Conservation (phyloP, 345 rosid species). For the Aurinia saxatilis region DNA sequence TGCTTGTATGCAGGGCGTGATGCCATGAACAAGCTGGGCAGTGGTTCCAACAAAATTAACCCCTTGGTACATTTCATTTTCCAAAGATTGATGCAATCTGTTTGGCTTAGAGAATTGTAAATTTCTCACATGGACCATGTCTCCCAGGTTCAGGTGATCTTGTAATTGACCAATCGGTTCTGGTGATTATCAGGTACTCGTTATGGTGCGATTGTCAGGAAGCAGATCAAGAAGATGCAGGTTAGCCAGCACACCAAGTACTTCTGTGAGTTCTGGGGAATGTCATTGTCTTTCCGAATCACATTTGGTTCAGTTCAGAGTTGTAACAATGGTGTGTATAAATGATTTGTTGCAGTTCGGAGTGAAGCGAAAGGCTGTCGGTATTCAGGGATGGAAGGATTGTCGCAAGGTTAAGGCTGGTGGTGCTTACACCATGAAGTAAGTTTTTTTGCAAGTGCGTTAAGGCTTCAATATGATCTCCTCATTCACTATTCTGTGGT, state of each 20-base stretch:
- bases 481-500: no score
- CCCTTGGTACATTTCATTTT: conserved; percentile 48
- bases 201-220: conserved; percentile 77
- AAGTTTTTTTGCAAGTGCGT: no score
- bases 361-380: conserved; percentile 92
- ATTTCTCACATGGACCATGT: background rate
- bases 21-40: conserved; percentile 84
- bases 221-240: conserved; percentile 82
- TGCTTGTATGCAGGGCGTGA: conserved; percentile 99
- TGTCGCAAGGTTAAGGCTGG: conserved; percentile 93
- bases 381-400: conserved; percentile 96
- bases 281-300: conserved; percentile 3
- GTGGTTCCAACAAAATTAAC: conserved; percentile 87
- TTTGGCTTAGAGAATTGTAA: background rate
- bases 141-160: no score
- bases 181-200: conserved; percentile 47
- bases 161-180: no score
- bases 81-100: background rate
- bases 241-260: conserved; percentile 74
- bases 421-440: no score
- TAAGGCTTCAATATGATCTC: no score
- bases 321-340: background rate
- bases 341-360: conserved; percentile 42
- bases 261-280: conserved; percentile 81
- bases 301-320: background rate